Base-by-base conservation (phyloP, 768 basidiomycete species). In the Mrakia blollopis region DNA sequence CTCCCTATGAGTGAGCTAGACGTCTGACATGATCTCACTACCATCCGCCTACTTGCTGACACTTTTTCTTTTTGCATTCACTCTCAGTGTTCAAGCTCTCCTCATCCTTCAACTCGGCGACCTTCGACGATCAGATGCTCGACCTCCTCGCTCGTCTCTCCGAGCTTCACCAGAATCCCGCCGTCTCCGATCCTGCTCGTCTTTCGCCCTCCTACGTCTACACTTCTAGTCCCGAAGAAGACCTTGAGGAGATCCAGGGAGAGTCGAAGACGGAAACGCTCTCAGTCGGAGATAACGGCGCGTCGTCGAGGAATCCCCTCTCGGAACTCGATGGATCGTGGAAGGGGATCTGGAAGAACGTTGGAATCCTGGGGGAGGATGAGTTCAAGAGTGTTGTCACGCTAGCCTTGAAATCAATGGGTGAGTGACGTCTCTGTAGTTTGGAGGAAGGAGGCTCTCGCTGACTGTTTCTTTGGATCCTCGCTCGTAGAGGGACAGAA, bases 91-190 rank as follows among this genome's bases (percentile, higher is more conserved):
- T 94, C 85, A 89, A 91, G 73, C 81, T 93, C 65, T 95, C 93
- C 92, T 90, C 92, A 83, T 91, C 92, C 18, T 86, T 95, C 81
- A 93, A 94, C 85, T 92, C 92, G 76, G 92, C 92, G 83, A 88
- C 90, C 84, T 94, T 89, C 85, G 93, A 94, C 86, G 93, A 93
- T 81, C 88, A 93, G 83, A 92, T 93, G 89, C 86, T 94, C 78
- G 88, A 92, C 75, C 91, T 96, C 82, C 87, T 94, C 78, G 87
- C 92, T 39, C 87, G 87, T 80, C 86, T 96, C 65, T 85, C 90
- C 74, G 91, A 93, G 83, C 86, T 90, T 84, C 94, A 96, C 85
- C 87, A 92, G 79, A 90, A 91, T 80, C 77, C 77, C 30, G 63
- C 77, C 30, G 39, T 73, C 7, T 78, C 77, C 57, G 61, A 78